Percentiles rank a stretch among this genome's conserved stretches.
phyloP scores from a whole-genome alignment of 2,329 filamentous ascomycete genomes.

The Penicillium rolfsii region DNA sequence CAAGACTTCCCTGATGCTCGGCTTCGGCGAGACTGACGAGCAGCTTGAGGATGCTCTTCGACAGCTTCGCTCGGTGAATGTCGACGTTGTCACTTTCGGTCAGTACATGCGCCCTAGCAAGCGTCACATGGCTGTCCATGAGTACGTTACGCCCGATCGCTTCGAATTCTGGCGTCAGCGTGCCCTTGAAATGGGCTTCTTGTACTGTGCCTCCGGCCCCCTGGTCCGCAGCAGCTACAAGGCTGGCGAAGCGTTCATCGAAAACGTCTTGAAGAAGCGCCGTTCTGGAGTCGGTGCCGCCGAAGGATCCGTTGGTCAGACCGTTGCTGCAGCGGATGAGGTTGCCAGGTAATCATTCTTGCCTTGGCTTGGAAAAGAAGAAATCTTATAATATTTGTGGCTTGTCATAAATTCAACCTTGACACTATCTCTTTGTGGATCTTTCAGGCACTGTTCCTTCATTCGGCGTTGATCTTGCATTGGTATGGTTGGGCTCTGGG shows the following conservation, averaged over 20 bases:
- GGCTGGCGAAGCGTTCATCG: slow-evolving; percentile 96
- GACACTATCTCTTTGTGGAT: neutral
- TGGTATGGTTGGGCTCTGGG: slow-evolving; percentile 18
- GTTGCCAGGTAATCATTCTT: slow-evolving; percentile 31
- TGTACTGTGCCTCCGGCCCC: slow-evolving; percentile 93
- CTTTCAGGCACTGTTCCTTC: slow-evolving; percentile 1
- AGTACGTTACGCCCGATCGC: slow-evolving; percentile 87
- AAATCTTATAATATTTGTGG: neutral
- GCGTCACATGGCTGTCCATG: slow-evolving; percentile 93
- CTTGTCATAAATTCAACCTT: neutral
- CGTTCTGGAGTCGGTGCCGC: slow-evolving; percentile 34
- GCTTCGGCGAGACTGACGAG: slow-evolving; percentile 86
- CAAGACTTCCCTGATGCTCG: slow-evolving; percentile 98
- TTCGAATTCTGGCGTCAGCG: slow-evolving; percentile 92
- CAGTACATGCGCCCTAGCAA: slow-evolving; percentile 99
- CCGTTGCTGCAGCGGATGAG: slow-evolving; percentile 30
- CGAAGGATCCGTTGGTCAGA: slow-evolving; percentile 33
- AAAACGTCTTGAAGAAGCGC: slow-evolving; percentile 92
- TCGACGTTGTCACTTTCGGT: slow-evolving; percentile 98
- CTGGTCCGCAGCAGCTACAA: slow-evolving; percentile 96
- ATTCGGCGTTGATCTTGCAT: slow-evolving; percentile 27
- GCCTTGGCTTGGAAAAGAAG: slow-evolving; percentile 7
- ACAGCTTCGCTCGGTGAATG: slow-evolving; percentile 76
- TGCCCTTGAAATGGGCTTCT: slow-evolving; percentile 90
- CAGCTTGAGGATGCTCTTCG: slow-evolving; percentile 78